These are phyloP conservation scores for Naganishia vaughanmartiniae DNA, from an alignment of 768 basidiomycete genomes.

Conservation along the genomic window DNA sequence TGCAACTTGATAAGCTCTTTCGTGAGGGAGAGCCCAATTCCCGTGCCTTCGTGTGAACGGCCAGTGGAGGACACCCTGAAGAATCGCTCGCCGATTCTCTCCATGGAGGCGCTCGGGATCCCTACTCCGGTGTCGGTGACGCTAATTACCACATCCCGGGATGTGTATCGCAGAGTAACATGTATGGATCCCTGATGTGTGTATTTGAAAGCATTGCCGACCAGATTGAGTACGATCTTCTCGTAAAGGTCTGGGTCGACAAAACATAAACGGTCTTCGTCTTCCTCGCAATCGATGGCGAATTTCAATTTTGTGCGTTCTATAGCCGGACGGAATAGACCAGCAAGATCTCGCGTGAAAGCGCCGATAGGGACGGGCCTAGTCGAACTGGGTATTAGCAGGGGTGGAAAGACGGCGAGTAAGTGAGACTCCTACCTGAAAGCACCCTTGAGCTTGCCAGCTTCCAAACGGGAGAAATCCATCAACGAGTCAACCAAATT, in stretches of 20 bases:
- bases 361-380: constrained; percentile 29
- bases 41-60: constrained; percentile 52
- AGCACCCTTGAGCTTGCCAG: constrained; percentile 44
- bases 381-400: neutral
- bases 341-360: constrained; percentile 25
- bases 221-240: constrained; percentile 38
- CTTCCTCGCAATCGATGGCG: constrained; percentile 38
- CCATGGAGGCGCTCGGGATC: constrained; percentile 47
- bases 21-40: constrained; percentile 50
- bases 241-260: constrained; percentile 31
- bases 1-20: constrained; percentile 53
- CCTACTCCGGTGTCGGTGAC: constrained; percentile 55
- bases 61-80: constrained; percentile 24
- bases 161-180: constrained; percentile 44
- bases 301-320: constrained; percentile 27
- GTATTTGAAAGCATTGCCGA: constrained; percentile 49
- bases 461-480: constrained; percentile 54
- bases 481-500: constrained; percentile 54
- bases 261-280: constrained; percentile 1
- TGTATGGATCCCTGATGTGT: constrained; percentile 51
- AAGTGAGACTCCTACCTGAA: constrained; percentile 34
- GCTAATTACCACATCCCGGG: constrained; percentile 43
- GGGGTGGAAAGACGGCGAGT: neutral
- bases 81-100: constrained; percentile 51
- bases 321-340: constrained; percentile 42